These are phyloP conservation scores for Clonostachys rhizophaga DNA, from an alignment of 2,329 filamentous ascomycete genomes.

Conservation along the genomic window DNA sequence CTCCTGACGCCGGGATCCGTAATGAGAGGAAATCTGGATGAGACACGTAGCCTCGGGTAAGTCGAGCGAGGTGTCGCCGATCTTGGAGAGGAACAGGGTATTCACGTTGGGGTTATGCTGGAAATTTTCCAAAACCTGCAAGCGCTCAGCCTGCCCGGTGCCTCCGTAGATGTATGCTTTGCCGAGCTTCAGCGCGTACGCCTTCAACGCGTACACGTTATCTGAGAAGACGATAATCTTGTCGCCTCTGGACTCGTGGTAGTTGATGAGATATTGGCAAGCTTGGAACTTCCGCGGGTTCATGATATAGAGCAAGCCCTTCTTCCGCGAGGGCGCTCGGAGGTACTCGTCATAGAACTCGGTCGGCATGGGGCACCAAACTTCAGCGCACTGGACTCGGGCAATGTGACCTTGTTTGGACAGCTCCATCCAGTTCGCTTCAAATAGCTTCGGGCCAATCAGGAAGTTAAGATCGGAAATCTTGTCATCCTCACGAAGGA, in stretches of 20 bases:
- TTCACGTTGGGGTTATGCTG: conserved; percentile 82
- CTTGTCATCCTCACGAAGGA: conserved; percentile 96
- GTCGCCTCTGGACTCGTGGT: conserved; percentile 85
- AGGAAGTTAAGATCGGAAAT: conserved; percentile 96
- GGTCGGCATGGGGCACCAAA: conserved; percentile 99
- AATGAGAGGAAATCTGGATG: conserved; percentile 93
- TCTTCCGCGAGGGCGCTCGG: conserved; percentile 50
- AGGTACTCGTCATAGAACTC: conserved; percentile 98
- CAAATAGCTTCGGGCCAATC: conserved; percentile 95
- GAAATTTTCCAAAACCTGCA: conserved; percentile 83
- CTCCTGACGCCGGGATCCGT: conserved; percentile 89
- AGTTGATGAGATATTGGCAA: conserved; percentile 89
- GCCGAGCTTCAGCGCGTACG: conserved; percentile 72
- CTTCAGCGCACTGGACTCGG: conserved; percentile 94
- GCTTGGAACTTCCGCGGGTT: conserved; percentile 94
- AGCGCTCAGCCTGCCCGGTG: conserved; percentile 75
- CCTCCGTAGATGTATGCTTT: conserved; percentile 86
- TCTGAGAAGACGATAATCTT: conserved; percentile 97
- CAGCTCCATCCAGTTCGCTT: conserved; percentile 99
- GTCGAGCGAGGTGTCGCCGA: conserved; percentile 90
- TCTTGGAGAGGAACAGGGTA: conserved; percentile 91
- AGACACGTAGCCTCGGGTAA: conserved; percentile 89
- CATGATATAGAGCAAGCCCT: conserved; percentile 77
- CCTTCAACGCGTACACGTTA: conserved; percentile 81
- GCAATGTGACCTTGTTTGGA: conserved; percentile 96